A percentile compares a stretch with the other conserved stretches of the same genome.
phyloP scores from a whole-genome alignment of 352 stramenopile genomes.

The Phytophthora aleatoria region DNA sequence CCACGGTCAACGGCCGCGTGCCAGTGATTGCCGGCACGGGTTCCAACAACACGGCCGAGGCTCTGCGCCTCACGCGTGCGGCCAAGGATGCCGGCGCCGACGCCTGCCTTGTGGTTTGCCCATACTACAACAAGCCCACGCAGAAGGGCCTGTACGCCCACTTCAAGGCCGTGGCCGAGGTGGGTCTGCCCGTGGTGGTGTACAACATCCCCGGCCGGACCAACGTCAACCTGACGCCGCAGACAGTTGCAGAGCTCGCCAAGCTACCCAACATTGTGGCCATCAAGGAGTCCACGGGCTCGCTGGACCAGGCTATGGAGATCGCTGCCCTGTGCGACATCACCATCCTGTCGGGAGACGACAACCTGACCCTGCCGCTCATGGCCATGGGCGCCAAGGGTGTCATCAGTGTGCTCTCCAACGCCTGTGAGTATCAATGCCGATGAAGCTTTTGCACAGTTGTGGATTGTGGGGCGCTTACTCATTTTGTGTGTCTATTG shows the following conservation, averaged over 20 bases:
- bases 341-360: slow-evolving; percentile 91
- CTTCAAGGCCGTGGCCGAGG: slow-evolving; percentile 89
- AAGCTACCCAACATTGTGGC: slow-evolving; percentile 97
- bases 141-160: slow-evolving; percentile 95
- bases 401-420: slow-evolving; percentile 92
- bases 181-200: slow-evolving; percentile 93
- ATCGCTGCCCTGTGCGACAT: slow-evolving; percentile 91
- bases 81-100: slow-evolving; percentile 94
- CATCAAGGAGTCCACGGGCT: slow-evolving; percentile 98
- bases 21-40: slow-evolving; percentile 96
- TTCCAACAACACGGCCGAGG: slow-evolving; percentile 92
- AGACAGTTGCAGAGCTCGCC: slow-evolving; percentile 93
- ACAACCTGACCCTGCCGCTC: slow-evolving; percentile 91
- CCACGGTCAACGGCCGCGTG: slow-evolving; percentile 80
- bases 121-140: slow-evolving; percentile 99
- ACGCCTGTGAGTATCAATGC: slow-evolving; percentile 61
- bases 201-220: slow-evolving; percentile 98
- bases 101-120: slow-evolving; percentile 95
- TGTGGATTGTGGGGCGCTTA: slow-evolving; percentile 3
- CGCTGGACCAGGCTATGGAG: slow-evolving; percentile 88
- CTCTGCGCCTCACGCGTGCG: slow-evolving; percentile 83
- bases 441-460: background rate
- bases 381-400: slow-evolving; percentile 90
- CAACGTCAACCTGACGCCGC: slow-evolving; percentile 94
- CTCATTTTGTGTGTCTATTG: slow-evolving; percentile 1